Evolutionary conservation across 225 moss, liverwort and hornwort species (phyloP), one percentile per base, ranked within the genome.

Genomic region (Asterella californica): DNA sequence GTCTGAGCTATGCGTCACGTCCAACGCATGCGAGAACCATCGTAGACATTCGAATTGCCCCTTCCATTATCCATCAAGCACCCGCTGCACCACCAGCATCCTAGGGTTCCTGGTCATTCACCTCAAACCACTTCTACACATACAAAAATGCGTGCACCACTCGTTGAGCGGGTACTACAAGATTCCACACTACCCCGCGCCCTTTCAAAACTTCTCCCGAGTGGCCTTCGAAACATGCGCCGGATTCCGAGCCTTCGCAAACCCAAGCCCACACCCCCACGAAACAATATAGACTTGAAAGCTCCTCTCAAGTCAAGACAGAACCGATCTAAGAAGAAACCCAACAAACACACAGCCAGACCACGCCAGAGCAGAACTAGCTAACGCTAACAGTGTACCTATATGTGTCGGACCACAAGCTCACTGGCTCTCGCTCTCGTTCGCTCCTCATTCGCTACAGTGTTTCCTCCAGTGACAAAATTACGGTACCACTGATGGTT

Each of bases 81-180:
- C 60, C 52, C 0, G 52, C 52, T 18, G 19, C 71, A 67, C 34
- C 67, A 67, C 17, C 67, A 36, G 29, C 38, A 69, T 69, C 36
- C 76, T 76, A 76, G 76, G 76, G 76, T 76, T 76, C 76, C 25
- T 57, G 8, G 21, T 52, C 60, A 15, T 42, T 34, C 67, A 67
- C 36, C 15, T 37, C 67, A 42, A 42, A 42, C 18, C 18, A 11
- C 34, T 0, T 33, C 19, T 6, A 54, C 34, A 29, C 12, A 42
- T 54, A 21, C 32, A 25, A 60, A 61, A 60, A 61, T 59, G 53
- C n/a, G 38, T 42, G 33, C 57, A 36, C 76, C 76, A 38, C 37
- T 76, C 61, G 55, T 74, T 30, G 10, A 21, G 52, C 74, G 52
- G n/a, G 53, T 33, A 30, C 32, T 72, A 52, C 74, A 54, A 74